Evolutionary conservation across 495 filamentous ascomycete species (phyloP), one percentile per base, ranked within the genome.

Genomic region (Penicillium atrosanguineum): DNA sequence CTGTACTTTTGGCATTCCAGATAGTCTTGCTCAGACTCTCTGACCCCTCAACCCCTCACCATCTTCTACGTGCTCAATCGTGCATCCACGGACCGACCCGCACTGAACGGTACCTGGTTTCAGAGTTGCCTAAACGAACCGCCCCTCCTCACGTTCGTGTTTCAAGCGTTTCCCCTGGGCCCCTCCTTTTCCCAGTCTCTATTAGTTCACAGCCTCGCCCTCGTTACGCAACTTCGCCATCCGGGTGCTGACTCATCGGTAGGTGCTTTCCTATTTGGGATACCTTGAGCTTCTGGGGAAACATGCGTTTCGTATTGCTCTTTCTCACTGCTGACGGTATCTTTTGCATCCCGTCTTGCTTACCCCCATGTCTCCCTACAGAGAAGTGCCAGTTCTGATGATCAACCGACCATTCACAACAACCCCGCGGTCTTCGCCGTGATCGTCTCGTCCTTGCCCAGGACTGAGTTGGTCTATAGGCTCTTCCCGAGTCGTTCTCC

Each of bases 321-420:
- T 16, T 44, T n/a, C 48, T 6, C 23, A 19, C 37, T 42, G 16
- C 44, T 46, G 11, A 16, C 15, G 20, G 34, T 19, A 18, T 6
- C 26, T 46, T 34, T 34, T 20, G 16, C 21, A 52, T 48, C 36
- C 58, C 31, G 72, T 75, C 69, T 68, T 73, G 52, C 74, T 78
- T 53, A 78, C 75, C 59, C 62, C 76, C 73, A 54, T 60, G 23
- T 23, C 69, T 42, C 52, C 66, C 47, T 68, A 74, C 67, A 70
- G 70, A 62, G 74, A 64, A 34, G 9, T 50, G 62, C 69, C 41
- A 68, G 68, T 56, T 59, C 64, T 51, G 64, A 76, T 75, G 75
- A 75, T 44, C 72, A 71, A 59, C 63, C 73, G 39, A 49, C 63
- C 34, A 23, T 64, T 51, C 64, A 64, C 43, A 38, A 67, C 65